A percentile compares a stretch with the other conserved stretches of the same genome.
These are phyloP conservation scores for Dendrothele bispora DNA, from an alignment of 768 basidiomycete species.

Conservation along the genomic window DNA sequence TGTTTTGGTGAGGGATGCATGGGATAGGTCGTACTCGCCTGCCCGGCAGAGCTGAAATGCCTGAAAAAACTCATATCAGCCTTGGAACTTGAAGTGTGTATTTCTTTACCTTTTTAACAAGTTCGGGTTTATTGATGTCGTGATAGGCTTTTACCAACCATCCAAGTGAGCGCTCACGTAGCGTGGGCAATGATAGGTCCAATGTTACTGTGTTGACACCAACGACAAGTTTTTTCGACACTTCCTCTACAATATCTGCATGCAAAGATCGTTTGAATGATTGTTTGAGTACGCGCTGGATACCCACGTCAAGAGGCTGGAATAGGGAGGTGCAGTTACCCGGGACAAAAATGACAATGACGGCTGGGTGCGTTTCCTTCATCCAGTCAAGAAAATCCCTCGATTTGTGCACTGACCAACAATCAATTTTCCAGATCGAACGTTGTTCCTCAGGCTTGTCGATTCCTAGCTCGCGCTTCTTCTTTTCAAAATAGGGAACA, in stretches of 20 bases:
- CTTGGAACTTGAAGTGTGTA: neutral
- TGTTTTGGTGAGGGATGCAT: neutral
- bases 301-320: conserved; percentile 30
- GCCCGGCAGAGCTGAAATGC: neutral
- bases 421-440: conserved; percentile 30
- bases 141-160: conserved; percentile 29
- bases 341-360: conserved; percentile 30
- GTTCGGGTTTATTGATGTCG: conserved; percentile 21
- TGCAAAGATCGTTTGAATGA: conserved; percentile 19
- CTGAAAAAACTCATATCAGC: neutral
- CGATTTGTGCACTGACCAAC: conserved; percentile 37
- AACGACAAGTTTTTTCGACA: conserved; percentile 13
- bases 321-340: conserved; percentile 30
- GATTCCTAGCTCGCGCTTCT: conserved; percentile 13
- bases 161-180: conserved; percentile 22
- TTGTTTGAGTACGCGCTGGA: conserved; percentile 29
- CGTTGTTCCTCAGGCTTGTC: neutral
- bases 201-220: conserved; percentile 11
- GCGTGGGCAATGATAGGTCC: conserved; percentile 17
- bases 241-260: conserved; percentile 26
- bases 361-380: conserved; percentile 24
- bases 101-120: conserved; percentile 28
- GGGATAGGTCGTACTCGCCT: neutral
- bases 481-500: conserved; percentile 22
- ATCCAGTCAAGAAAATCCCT: conserved; percentile 34